A percentile compares a stretch with the other conserved stretches of the same genome.
phyloP scores from a whole-genome alignment of 2,329 filamentous ascomycete genomes.

The Penicillium nordicum region DNA sequence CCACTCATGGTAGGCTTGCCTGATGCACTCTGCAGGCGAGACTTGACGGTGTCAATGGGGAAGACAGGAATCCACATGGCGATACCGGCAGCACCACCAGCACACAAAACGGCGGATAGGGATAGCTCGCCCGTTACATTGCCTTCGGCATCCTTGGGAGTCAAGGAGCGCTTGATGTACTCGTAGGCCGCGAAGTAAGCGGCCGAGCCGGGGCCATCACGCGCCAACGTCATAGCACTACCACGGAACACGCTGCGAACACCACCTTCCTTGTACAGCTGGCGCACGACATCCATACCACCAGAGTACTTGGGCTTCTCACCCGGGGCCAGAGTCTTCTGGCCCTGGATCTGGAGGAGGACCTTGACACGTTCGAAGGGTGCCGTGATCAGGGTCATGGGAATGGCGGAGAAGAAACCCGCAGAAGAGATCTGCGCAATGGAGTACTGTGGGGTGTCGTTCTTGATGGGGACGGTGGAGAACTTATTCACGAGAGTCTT shows the following conservation, averaged over 20 bases:
- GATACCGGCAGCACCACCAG: constrained; percentile 85
- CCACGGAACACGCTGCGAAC: constrained; percentile 90
- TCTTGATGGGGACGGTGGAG: constrained; percentile 60
- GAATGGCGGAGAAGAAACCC: constrained; percentile 95
- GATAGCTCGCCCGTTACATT: constrained; percentile 73
- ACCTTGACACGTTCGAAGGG: constrained; percentile 99
- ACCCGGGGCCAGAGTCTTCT: constrained; percentile 77
- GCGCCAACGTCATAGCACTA: constrained; percentile 81
- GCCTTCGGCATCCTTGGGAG: constrained; percentile 74
- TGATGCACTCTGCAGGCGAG: constrained; percentile 83
- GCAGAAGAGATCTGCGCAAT: constrained; percentile 87
- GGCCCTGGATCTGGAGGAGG: constrained; percentile 93
- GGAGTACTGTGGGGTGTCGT: constrained; percentile 63
- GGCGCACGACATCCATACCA: constrained; percentile 83
- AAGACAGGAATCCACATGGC: constrained; percentile 99
- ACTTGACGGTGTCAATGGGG: constrained; percentile 96
- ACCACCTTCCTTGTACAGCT: constrained; percentile 88
- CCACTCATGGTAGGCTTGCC: constrained; percentile 76
- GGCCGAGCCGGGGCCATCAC: constrained; percentile 87
- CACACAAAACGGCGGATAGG: constrained; percentile 75
- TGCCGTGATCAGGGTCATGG: constrained; percentile 97
- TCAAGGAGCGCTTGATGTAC: constrained; percentile 83
- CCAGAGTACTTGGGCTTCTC: constrained; percentile 91
- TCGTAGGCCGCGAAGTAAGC: constrained; percentile 98
- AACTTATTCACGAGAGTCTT: constrained; percentile 76